Evolutionary conservation across 2,329 filamentous ascomycete species (phyloP), one percentile per base, ranked within the genome.

Genomic region (Diaporthe destruens): DNA sequence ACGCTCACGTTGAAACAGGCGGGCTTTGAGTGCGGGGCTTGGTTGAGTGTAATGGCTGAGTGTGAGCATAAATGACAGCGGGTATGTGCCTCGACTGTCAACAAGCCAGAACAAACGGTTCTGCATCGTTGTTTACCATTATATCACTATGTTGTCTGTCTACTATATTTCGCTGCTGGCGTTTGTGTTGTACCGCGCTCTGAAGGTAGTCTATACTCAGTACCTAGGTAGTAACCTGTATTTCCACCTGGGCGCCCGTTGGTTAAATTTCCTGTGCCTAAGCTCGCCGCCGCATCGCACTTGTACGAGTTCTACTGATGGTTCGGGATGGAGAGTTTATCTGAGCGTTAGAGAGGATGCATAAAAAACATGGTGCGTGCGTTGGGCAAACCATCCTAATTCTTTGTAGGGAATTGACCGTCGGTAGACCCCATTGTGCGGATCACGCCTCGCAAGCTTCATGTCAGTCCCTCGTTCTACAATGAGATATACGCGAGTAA

Each of bases 221-320:
- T n/a, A n/a, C n/a, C n/a, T n/a, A n/a, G n/a, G n/a, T n/a, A n/a
- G n/a, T n/a, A 54, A 54, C 23, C 51, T 54, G 14, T 54, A 54
- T 14, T 54, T 32, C 51, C 51, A 54, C 14, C n/a, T n/a, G n/a
- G n/a, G n/a, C n/a, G n/a, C n/a, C 51, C 51, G 0, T 54, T 54
- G 23, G 51, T 25, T 5, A 54, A 9, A 32, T 54, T 54, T 32
- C 51, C 51, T 8, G 51, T 25, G 8, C 51, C 51, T 16, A 54
- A 54, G 51, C 51, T 54, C 51, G 51, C 51, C 51, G 51, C 51
- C 51, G 51, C 51, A 54, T 54, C 51, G 1, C 51, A 54, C 25
- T 29, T 54, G 25, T 54, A 54, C 14, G 51, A 54, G 25, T 54
- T 54, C 18, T 54, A 54, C 25, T 54, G 51, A 7, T 54, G 2